These are phyloP conservation scores for Spergularia azorica DNA, from an alignment of 179 eudicot genomes.

Conservation along the genomic window DNA sequence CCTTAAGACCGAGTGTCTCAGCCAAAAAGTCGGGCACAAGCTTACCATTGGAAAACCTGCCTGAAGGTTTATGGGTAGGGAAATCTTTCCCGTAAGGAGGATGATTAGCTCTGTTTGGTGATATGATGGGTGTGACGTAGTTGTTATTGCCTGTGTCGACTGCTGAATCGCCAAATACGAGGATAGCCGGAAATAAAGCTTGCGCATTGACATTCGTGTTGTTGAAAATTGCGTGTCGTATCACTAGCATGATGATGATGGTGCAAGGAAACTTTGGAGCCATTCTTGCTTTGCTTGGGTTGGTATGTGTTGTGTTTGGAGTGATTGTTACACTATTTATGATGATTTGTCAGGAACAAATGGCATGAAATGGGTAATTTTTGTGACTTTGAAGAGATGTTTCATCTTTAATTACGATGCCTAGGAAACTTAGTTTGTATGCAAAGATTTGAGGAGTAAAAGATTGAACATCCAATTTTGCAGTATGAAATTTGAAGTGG, in stretches of 20 bases:
- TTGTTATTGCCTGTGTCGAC: constrained; percentile 61
- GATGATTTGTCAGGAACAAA: not conserved
- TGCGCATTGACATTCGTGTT: constrained; percentile 20
- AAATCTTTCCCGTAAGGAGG: constrained; percentile 40
- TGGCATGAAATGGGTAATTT: not conserved
- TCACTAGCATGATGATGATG: constrained; percentile 1
- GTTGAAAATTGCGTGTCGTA: constrained; percentile 2
- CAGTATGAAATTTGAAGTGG: too few relatives aligned
- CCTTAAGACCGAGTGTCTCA: constrained; percentile 45
- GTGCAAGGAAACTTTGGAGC: constrained; percentile 8
- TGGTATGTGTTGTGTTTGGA: not conserved
- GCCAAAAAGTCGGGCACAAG: constrained; percentile 57
- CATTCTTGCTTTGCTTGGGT: constrained; percentile 9
- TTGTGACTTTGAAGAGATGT: constrained; percentile 21
- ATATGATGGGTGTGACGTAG: constrained; percentile 21
- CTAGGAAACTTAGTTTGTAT: constrained; percentile 21
- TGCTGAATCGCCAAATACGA: constrained; percentile 59
- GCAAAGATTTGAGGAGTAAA: constrained; percentile 21
- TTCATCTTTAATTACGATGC: not conserved
- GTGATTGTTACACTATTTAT: not conserved
- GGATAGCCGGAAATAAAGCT: constrained; percentile 43
- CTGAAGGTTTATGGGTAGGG: constrained; percentile 32
- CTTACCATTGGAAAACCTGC: constrained; percentile 49
- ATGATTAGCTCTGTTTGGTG: constrained; percentile 36
- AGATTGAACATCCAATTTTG: not conserved